Evolutionary conservation across 139 green algal genomes (phyloP).

Genomic region (Astrephomene gubernaculifera): DNA sequence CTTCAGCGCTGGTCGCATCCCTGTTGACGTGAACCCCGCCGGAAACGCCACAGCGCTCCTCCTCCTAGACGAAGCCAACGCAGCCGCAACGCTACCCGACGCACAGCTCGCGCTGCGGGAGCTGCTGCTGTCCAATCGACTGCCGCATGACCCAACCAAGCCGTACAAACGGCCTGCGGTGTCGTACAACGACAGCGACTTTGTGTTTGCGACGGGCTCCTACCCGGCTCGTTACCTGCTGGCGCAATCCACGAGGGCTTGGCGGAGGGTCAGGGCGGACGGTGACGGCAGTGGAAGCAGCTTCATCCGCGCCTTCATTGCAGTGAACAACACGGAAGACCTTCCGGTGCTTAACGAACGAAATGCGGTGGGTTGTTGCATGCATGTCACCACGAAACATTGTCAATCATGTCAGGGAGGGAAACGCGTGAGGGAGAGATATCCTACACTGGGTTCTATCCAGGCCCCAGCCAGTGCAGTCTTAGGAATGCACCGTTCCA

Average conservation of each 20-base stretch:
- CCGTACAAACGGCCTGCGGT: constrained; percentile 23
- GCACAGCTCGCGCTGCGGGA: constrained; percentile 9
- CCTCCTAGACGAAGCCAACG: not conserved
- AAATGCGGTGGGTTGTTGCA: constrained; percentile 8
- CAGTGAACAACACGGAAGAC: constrained; percentile 24
- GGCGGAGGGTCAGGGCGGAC: constrained; percentile 17
- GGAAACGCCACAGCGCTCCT: not conserved
- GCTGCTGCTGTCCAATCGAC: not conserved
- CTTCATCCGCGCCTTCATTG: constrained; percentile 35
- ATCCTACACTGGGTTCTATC: too few species aligned
- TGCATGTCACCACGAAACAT: too few species aligned
- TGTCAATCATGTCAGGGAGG: too few species aligned
- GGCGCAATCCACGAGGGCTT: constrained; percentile 16
- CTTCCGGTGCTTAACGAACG: constrained; percentile 6
- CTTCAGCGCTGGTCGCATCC: not conserved
- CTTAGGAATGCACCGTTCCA: too few species aligned
- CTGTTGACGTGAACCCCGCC: not conserved
- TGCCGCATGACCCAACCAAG: constrained; percentile 8
- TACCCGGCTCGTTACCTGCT: constrained; percentile 22
- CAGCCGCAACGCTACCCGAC: not conserved
- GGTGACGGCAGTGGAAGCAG: too few species aligned
- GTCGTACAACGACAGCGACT: not conserved
- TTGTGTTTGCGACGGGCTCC: constrained; percentile 29
- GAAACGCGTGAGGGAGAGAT: too few species aligned
- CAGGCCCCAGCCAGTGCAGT: too few species aligned